Percentiles rank a stretch among this genome's conserved stretches.
Conservation (phyloP, 2,329 filamentous ascomycete species). For the Fusarium mundagurra region DNA sequence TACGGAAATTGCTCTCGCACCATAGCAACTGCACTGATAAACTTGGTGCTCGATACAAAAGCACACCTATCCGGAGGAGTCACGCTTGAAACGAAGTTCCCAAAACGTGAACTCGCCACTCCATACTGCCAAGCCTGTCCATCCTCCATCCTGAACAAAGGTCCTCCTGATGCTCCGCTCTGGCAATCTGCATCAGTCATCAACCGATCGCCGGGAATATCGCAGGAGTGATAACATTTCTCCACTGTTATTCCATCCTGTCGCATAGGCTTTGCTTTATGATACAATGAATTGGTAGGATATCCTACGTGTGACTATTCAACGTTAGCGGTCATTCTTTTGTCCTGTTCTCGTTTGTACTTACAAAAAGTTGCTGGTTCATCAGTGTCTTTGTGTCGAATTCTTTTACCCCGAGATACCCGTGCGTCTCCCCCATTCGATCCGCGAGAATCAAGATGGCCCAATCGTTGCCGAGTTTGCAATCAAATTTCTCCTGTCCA, state of each 20-base stretch:
- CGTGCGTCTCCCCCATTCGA: background rate
- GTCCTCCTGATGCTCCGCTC: constrained; percentile 10
- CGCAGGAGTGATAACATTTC: background rate
- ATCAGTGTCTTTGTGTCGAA: background rate
- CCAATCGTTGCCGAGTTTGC: background rate
- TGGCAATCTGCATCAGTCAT: constrained; percentile 1
- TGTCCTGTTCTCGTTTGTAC: background rate
- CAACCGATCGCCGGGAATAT: background rate
- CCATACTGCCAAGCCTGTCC: constrained; percentile 6
- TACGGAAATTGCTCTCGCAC: background rate
- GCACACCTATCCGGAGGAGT: background rate
- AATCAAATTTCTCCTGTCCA: background rate
- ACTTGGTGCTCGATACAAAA: background rate
- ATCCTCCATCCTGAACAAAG: background rate
- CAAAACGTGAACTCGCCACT: background rate
- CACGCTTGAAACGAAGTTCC: no score
- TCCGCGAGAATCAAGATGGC: constrained; percentile 11
- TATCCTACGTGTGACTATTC: constrained; percentile 4
- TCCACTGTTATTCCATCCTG: background rate
- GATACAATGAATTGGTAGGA: background rate
- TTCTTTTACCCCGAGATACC: constrained; percentile 1
- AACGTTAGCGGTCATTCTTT: background rate
- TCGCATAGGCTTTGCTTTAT: background rate
- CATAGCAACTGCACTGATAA: background rate
- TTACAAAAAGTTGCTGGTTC: background rate